Evolutionary conservation across 2,329 filamentous ascomycete genomes (phyloP), one percentile per base, ranked within the genome.

Genomic region (Paecilomyces sp.): DNA sequence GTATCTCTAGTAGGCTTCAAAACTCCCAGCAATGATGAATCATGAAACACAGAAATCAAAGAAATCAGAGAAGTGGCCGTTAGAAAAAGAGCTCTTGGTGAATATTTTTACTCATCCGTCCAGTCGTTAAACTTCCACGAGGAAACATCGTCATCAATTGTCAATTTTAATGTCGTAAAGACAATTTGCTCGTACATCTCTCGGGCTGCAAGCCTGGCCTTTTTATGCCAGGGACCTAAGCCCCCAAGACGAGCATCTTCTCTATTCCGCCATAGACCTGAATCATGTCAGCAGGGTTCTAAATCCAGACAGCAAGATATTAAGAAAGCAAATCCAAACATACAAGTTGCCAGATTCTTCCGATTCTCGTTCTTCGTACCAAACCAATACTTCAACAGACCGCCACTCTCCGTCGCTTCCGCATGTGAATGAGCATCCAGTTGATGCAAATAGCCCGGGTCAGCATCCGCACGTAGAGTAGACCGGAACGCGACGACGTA

Each of bases 361-460:
- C 88, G 82, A 57, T 88, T 80, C 52, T 73, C 77, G 75, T 95
- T 86, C 22, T 88, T 87, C 34, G 78, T 80, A 1, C 91, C 91
- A 73, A 95, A 96, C 91, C 92, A 96, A 75, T 97, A 96, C 84
- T 96, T 96, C 70, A 96, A 76, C 70, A 97, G 83, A 0, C 91
- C 91, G 5, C 92, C 92, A 67, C 86, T 90, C 47, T 82, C 82
- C 18, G 87, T 88, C 12, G 92, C 92, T 72, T 96, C 92, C 25
- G 84, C 81, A 72, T 96, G 92, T 6, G 89, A 89, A 61, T 85
- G 85, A 69, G 88, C 87, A 74, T 96, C 92, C 33, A 96, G 81
- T 28, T 81, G 80, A 50, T 87, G 87, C 47, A 96, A 81, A 60
- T 88, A 81, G 11, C 83, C 83, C 61, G 85, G 85, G 63, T 91